Evolutionary conservation across 2,329 filamentous ascomycete genomes (phyloP).

Genomic region (Microthyrium microscopicum): DNA sequence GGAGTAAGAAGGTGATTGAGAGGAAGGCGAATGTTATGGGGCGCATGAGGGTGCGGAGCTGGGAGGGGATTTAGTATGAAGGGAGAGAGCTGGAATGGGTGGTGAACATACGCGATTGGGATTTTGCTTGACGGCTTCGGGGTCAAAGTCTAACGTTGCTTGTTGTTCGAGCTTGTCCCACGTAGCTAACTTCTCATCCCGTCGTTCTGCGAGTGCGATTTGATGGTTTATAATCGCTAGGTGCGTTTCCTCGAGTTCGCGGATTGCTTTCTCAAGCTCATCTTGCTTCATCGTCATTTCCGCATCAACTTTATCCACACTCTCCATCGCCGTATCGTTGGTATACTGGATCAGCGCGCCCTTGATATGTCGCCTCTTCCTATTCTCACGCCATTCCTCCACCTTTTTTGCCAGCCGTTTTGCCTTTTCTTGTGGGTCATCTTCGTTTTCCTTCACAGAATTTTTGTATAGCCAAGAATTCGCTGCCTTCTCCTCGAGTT

Average conservation of each 20-base stretch:
- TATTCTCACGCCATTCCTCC: constrained; percentile 11
- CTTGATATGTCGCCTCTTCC: too few species aligned
- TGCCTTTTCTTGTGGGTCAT: constrained; percentile 12
- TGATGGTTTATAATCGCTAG: too few species aligned
- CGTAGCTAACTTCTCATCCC: too few species aligned
- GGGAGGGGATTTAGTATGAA: not conserved
- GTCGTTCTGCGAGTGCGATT: too few species aligned
- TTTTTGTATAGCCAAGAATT: constrained; percentile 16
- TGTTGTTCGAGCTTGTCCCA: too few species aligned
- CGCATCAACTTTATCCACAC: constrained; percentile 3
- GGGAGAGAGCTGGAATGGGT: too few species aligned
- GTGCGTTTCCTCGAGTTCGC: constrained; percentile 2
- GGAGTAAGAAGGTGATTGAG: constrained; percentile 13
- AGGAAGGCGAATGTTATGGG: constrained; percentile 21
- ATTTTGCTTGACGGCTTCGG: too few species aligned
- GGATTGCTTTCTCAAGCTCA: not conserved
- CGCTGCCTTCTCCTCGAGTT: constrained; percentile 17
- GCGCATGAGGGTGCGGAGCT: constrained; percentile 13
- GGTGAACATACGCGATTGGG: too few species aligned
- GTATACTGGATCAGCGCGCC: too few species aligned
- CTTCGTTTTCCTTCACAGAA: constrained; percentile 12
- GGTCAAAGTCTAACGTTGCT: too few species aligned
- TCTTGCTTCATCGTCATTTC: constrained; percentile 1
- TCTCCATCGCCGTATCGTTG: not conserved
- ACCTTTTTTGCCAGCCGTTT: constrained; percentile 6